These are phyloP conservation scores for Turnera subulata DNA, from an alignment of 345 rosid species.

Conservation along the genomic window DNA sequence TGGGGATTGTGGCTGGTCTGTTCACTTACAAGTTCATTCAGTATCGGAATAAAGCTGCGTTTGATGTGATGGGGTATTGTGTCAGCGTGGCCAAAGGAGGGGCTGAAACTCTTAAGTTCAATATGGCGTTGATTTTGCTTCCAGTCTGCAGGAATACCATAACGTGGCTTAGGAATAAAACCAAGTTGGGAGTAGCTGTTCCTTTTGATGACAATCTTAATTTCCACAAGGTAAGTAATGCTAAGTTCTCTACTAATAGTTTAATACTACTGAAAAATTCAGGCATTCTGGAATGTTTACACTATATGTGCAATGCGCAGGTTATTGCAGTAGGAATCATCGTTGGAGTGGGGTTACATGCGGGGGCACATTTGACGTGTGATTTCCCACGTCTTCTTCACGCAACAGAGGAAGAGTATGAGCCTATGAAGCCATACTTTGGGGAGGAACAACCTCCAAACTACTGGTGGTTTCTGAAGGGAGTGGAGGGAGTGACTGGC, in stretches of 20 bases:
- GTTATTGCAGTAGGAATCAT: slow-evolving; percentile 60
- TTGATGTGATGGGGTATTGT: slow-evolving; percentile 79
- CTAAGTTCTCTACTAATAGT: no score
- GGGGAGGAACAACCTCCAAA: slow-evolving; percentile 52
- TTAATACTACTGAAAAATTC: no score
- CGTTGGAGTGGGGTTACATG: slow-evolving; percentile 70
- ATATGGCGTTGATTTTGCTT: slow-evolving; percentile 76
- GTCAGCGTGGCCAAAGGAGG: slow-evolving; percentile 84
- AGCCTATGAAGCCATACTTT: slow-evolving; percentile 52
- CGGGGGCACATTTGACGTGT: slow-evolving; percentile 62
- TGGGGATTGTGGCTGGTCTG: slow-evolving; percentile 51
- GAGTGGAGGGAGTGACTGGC: slow-evolving; percentile 77
- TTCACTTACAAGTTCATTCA: slow-evolving; percentile 71
- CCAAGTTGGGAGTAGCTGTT: slow-evolving; percentile 58
- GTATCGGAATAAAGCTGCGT: slow-evolving; percentile 49
- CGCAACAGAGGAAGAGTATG: slow-evolving; percentile 58
- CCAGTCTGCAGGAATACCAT: slow-evolving; percentile 87
- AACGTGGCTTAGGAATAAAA: slow-evolving; percentile 89
- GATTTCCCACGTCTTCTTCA: slow-evolving; percentile 65
- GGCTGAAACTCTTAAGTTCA: slow-evolving; percentile 81
- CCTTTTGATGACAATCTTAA: slow-evolving; percentile 88
- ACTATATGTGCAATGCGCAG: slow-evolving; percentile 6
- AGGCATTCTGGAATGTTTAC: no score
- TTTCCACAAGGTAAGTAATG: slow-evolving; percentile 57
- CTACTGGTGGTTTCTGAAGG: slow-evolving; percentile 79